Base-by-base conservation (phyloP, 192 early-diverging fungal species). In the Podila epicladia region DNA sequence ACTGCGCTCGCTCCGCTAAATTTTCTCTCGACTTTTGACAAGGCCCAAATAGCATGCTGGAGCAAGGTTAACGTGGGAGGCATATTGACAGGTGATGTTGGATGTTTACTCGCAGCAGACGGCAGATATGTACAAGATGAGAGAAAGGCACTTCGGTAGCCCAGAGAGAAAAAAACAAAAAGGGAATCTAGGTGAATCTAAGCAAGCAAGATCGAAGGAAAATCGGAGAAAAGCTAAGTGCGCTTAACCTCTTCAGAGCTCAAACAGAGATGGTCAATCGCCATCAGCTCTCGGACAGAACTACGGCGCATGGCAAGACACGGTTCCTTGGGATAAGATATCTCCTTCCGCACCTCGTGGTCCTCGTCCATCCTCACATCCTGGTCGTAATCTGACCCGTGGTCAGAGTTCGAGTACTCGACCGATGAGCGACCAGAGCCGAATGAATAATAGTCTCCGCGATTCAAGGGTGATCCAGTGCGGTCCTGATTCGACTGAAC, bases 201-300 rank as follows among this genome's bases (percentile, higher is more conserved):
- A 37, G 35, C 35, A 37, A 31, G 62, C 7, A 41, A 29, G 22
- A 7, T 13, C 26, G 11, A 11, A n/a, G n/a, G 50, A 33, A 17
- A 48, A 29, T n/a, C 53, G 2, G 33, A 6, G 32, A 65, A 48
- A 6, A 15, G 31, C 3, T 19, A 79, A 26, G 61, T 55, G 7
- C 77, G 49, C 33, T 61, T 62, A 15, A 73, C 53, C 58, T 80
- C 77, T 35, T 80, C 71, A 22, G 77, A 80, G 38, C 77, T 80
- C 61, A 80, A 62, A 29, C 77, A 80, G 9, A 80, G 62, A 57
- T 80, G 50, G 29, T 80, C 55, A 49, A 80, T 80, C 3, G 77
- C 77, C 77, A 80, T 80, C 7, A 80, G 26, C 31, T 80, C 77
- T 4, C 77, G 63, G 5, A 80, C 77, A 45, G 77, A 80, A 8